Conservation (phyloP, 1,139 yeast genomes). For the Kodamaea alishanica region DNA sequence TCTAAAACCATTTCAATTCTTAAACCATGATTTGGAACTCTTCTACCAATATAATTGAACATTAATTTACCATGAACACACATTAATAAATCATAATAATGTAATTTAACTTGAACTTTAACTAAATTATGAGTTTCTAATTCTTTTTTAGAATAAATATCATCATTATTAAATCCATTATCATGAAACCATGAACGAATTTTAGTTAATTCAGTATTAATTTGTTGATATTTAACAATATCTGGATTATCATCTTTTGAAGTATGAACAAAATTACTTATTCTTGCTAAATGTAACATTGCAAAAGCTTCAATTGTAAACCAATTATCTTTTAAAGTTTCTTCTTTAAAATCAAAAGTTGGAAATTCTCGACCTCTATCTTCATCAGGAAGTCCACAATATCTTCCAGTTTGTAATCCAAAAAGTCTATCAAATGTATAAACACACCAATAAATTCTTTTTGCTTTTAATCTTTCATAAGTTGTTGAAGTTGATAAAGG, state of each 20-base stretch:
- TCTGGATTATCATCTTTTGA: constrained; percentile 26
- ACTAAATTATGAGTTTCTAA: constrained; percentile 15
- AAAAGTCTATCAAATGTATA: constrained; percentile 54
- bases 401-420: constrained; percentile 54
- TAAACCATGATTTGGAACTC: constrained; percentile 31
- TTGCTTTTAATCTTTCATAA: constrained; percentile 50
- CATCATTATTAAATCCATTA: constrained; percentile 35
- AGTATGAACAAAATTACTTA: constrained; percentile 37
- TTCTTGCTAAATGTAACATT: constrained; percentile 40
- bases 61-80: constrained; percentile 36
- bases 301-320: constrained; percentile 49
- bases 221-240: constrained; percentile 30
- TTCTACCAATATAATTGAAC: constrained; percentile 34
- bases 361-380: constrained; percentile 38
- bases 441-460: constrained; percentile 56
- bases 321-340: constrained; percentile 49
- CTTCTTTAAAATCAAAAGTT: constrained; percentile 24
- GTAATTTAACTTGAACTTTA: constrained; percentile 38
- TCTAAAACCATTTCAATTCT: constrained; percentile 32
- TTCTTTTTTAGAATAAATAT: constrained; percentile 15
- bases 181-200: constrained; percentile 34
- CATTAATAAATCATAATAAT: constrained; percentile 39
- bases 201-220: constrained; percentile 30
- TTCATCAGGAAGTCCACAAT: constrained; percentile 36
- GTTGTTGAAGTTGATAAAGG: constrained; percentile 23